These are phyloP conservation scores for Saccharomycopsis hybrid DNA, from an alignment of 1,139 yeast species.

Conservation along the genomic window DNA sequence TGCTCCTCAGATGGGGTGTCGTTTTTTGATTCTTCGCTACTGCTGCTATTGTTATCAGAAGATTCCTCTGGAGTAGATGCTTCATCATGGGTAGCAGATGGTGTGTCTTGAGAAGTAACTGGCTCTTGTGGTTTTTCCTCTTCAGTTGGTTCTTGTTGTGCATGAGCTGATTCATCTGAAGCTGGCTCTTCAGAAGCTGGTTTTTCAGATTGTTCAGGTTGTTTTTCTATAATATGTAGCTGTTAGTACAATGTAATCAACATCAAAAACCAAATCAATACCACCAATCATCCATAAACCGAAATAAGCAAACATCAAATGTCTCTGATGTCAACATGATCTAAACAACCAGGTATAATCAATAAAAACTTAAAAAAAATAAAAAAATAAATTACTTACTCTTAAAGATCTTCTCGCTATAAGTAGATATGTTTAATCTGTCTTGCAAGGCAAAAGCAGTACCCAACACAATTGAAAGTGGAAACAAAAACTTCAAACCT, in stretches of 20 bases:
- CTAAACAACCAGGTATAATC: not conserved
- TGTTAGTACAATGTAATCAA: not conserved
- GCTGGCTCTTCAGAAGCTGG: not conserved
- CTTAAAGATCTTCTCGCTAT: conserved; percentile 5
- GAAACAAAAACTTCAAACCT: conserved; percentile 5
- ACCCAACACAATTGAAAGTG: conserved; percentile 11
- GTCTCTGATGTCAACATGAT: not conserved
- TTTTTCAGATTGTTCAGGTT: not conserved
- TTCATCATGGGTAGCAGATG: not conserved
- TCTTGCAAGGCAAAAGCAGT: conserved; percentile 12
- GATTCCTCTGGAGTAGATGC: not conserved
- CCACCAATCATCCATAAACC: not conserved
- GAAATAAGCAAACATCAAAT: not conserved
- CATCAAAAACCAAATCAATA: not conserved
- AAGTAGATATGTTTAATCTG: conserved; percentile 2
- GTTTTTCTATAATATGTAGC: not conserved
- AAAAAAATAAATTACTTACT: not conserved
- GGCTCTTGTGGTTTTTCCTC: not conserved
- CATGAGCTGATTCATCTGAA: not conserved
- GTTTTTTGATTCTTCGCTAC: not conserved
- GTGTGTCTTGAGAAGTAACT: conserved; percentile 16
- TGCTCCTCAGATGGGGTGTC: too few relatives aligned
- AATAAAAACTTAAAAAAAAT: not conserved
- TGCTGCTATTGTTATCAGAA: not conserved
- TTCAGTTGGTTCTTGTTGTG: not conserved